Base-by-base conservation (phyloP, 2,329 filamentous ascomycete genomes). In the Metarhizium sp. region DNA sequence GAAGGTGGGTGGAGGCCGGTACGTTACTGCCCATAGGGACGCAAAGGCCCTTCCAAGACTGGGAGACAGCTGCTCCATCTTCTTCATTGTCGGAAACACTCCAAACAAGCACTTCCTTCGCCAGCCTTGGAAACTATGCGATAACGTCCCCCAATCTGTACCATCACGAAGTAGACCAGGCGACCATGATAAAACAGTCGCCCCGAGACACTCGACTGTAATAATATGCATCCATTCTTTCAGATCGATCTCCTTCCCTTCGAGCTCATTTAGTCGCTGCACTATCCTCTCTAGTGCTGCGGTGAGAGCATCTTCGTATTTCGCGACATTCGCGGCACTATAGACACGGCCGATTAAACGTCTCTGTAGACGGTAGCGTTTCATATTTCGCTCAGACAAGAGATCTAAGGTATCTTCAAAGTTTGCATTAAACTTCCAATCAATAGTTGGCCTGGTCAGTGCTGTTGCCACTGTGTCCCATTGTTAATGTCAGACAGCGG, bases 161-260 rank as follows among this genome's bases (percentile, higher is more conserved):
- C 68, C 68, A 25, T 66, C 65, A 8, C 67, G 67, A 10, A 80
- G 63, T 59, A 78, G 73, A 0, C 75, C 73, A 0, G 78, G 78
- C 0, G 78, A 79, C 78, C 78, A 80, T 0, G 75, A 76, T 1
- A 81, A 64, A 0, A 80, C 77, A 2, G 73, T 64, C 1, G 76
- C 76, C 0, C 75, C 73, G 2, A 81, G 72, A 25, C 74, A 78
- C 58, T 81, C 78, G 34, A 81, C 76, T 1, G 71, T 73, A 18
- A 79, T 67, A 55, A 81, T 79, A 63, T 81, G 78, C 77, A 80
- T 80, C 78, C 78, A 81, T 54, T 78, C 74, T 52, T 75, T 76
- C 18, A 81, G 61, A 55, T 80, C 75, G 4, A 80, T 61, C 32
- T 73, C 68, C 1, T 63, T 60, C 0, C 75, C 75, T 0, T 69